Conservation (phyloP, 257 asterid species). For the Lycium barbarum region DNA sequence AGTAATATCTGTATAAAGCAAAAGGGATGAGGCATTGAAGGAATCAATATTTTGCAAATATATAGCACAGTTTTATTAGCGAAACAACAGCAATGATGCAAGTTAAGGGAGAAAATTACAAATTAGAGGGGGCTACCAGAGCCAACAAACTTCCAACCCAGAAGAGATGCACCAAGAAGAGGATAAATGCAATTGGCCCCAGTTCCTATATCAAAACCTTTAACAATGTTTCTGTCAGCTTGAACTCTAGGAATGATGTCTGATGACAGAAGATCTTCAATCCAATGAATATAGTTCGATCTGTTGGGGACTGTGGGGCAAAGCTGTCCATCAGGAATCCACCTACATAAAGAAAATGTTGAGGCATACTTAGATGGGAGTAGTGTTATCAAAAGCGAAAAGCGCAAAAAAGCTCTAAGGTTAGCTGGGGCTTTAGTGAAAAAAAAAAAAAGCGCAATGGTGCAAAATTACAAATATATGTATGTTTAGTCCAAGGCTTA, state of each 20-base stretch:
- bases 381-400: too few species aligned
- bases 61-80: not conserved
- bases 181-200: conserved; percentile 98
- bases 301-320: conserved; percentile 97
- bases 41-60: not conserved
- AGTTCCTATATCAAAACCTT: conserved; percentile 94
- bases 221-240: conserved; percentile 40
- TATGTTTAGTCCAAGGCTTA: too few species aligned
- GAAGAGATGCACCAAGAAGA: conserved; percentile 94
- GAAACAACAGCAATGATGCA: not conserved
- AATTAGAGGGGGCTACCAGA: conserved; percentile 59
- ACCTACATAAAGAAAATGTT: too few species aligned
- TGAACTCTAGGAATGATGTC: conserved; percentile 51
- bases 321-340: conserved; percentile 99
- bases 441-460: too few species aligned
- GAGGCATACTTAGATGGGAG: too few species aligned
- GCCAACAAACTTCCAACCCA: conserved; percentile 93
- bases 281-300: conserved; percentile 95
- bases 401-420: too few species aligned
- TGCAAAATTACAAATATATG: too few species aligned
- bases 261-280: conserved; percentile 80
- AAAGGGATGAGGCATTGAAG: not conserved
- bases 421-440: too few species aligned
- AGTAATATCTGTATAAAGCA: conserved; percentile 65
- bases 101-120: conserved; percentile 11